Conservation (phyloP, 2,329 filamentous ascomycete species). For the Pezicula radicicola region DNA sequence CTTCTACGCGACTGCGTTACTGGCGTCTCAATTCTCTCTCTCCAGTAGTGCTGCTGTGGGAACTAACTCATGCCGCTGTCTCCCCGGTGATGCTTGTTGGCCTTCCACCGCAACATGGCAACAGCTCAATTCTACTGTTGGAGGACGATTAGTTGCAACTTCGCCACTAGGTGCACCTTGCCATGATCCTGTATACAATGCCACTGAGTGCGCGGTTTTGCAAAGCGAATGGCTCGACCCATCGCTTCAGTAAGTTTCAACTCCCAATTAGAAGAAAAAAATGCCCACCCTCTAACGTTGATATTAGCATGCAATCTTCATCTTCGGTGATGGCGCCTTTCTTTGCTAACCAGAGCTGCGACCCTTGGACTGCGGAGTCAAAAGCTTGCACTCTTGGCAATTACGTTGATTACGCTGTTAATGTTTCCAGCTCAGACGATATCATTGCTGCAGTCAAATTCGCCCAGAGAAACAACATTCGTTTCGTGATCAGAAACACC, state of each 20-base stretch:
- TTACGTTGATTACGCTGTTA: constrained; percentile 30
- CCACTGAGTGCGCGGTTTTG: constrained; percentile 12
- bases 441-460: constrained; percentile 33
- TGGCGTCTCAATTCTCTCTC: neutral
- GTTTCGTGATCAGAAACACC: constrained; percentile 50
- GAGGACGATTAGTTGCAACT: constrained; percentile 12
- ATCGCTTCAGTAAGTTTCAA: constrained; percentile 9
- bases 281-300: neutral
- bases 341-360: constrained; percentile 35
- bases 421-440: constrained; percentile 19
- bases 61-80: constrained; percentile 3
- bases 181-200: constrained; percentile 20
- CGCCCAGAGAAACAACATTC: constrained; percentile 33
- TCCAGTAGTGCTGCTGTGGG: neutral
- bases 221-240: constrained; percentile 8
- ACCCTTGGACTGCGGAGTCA: constrained; percentile 30
- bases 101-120: constrained; percentile 9
- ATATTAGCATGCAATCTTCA: constrained; percentile 30
- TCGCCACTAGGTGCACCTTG: constrained; percentile 15
- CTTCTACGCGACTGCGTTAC: neutral
- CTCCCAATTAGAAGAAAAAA: neutral
- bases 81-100: constrained; percentile 17
- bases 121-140: constrained; percentile 12
- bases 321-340: constrained; percentile 38
- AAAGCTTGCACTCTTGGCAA: constrained; percentile 34